Percentiles rank a stretch among this genome's conserved stretches.
Evolutionary conservation across 176 grass and related monocot species (phyloP).

Genomic region (Oryza meyeriana): DNA sequence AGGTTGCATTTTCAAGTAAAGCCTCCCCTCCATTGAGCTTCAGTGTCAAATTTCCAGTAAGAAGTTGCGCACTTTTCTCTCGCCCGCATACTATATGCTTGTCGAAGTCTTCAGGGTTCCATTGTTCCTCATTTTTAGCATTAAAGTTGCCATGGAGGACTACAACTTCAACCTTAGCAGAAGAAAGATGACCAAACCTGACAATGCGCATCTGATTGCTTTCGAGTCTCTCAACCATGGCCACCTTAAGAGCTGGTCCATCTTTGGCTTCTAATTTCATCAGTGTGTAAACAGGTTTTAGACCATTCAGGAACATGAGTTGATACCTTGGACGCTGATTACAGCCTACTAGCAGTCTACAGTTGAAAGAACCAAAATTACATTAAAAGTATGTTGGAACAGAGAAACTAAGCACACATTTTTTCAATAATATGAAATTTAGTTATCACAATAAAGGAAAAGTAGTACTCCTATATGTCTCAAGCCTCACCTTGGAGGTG

Average conservation of each 20-base stretch:
- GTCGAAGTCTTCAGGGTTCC: slow-evolving; percentile 44
- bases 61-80: slow-evolving; percentile 44
- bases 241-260: slow-evolving; percentile 39
- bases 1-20: slow-evolving; percentile 40
- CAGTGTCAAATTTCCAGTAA: slow-evolving; percentile 38
- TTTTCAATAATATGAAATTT: neutral
- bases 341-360: slow-evolving; percentile 24
- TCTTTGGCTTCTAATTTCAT: slow-evolving; percentile 40
- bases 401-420: neutral
- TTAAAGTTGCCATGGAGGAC: slow-evolving; percentile 58
- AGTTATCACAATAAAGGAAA: neutral
- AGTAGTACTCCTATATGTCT: neutral
- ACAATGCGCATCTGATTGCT: slow-evolving; percentile 12
- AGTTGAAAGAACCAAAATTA: neutral
- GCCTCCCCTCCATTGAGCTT: slow-evolving; percentile 48
- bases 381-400: neutral
- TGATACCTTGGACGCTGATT: slow-evolving; percentile 34
- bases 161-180: slow-evolving; percentile 46
- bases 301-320: slow-evolving; percentile 35
- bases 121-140: slow-evolving; percentile 42
- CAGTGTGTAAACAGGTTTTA: slow-evolving; percentile 44
- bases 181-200: slow-evolving; percentile 43
- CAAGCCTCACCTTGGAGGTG: slow-evolving; percentile 41
- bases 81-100: slow-evolving; percentile 44
- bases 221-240: slow-evolving; percentile 37